Base-by-base conservation (phyloP, 164 flowering plant genomes). In the Vitis rupestris region DNA sequence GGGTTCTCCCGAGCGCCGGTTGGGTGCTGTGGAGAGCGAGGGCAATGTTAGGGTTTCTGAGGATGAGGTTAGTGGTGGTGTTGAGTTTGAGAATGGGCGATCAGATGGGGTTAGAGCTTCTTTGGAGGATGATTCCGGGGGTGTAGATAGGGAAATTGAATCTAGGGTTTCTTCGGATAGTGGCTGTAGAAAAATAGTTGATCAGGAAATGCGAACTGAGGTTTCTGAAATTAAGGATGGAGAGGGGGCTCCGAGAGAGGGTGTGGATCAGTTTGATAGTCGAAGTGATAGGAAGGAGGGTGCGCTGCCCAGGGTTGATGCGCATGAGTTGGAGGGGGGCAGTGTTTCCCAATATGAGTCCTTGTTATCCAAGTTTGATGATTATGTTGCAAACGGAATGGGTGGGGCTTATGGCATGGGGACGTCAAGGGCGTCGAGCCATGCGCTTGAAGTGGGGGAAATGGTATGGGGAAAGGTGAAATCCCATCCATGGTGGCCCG, bases 401-500 rank as follows among this genome's bases (percentile, higher is more conserved):
- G 65, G 57, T 63, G 70, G 67, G 1, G 62, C n/a, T 3, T 4
- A 13, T 14, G 65, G 58, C 15, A 65, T 49, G 4, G 79, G 67
- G 2, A 63, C 62, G 17, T 76, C 81, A 14, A 78, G 79, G 76
- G 78, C 75, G 12, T 58, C 72, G 66, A 66, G 75, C 15, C 78
- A 73, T 63, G 86, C 83, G 10, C 83, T 86, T 53, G 82, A 83
- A 61, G 72, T 87, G 16, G 91, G 94, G 9, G 98, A 96, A 72
- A 79, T 93, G 97, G 95, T 92, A 2, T 93, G 99, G 99, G 98
- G 94, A 6, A 96, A 93, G 78, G 99, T 96, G 50, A 96, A 96
- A 59, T 96, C 98, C 2, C 99, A 96, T 57, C 99, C 99, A 0
- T 96, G 99, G 99, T 96, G 99, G 99, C 98, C 99, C 0, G 99